Base-by-base conservation (phyloP, 73 alveolate genomes). In the Halteria grandinella region DNA sequence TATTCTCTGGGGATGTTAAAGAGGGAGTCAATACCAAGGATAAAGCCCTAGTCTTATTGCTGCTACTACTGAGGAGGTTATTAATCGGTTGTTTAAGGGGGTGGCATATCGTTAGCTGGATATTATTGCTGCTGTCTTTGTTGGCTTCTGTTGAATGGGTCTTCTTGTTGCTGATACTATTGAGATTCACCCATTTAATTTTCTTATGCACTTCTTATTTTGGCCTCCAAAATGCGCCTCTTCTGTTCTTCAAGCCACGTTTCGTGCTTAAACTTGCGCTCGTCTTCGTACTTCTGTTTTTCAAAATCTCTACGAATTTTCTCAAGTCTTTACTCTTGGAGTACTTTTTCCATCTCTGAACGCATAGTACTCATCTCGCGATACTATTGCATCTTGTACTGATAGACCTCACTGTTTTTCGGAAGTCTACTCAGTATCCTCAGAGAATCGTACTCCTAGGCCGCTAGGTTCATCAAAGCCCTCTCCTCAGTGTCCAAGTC, bases 231-330 rank as follows among this genome's bases (percentile, higher is more conserved):
- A 17, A 70, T 70, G n/a, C 32, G 18, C 32, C 72, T 48, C 32
- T 70, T 70, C 25, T 70, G 24, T 17, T 70, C 83, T 33, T 70
- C 83, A 18, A 70, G 18, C 83, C 83, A 70, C 43, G 31, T 50
- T 51, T 90, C 92, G 44, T 80, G 90, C 28, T 90, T 85, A 63
- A 72, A 81, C 52, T 69, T 62, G 48, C 92, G 58, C 51, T 86
- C 94, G 53, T 80, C 90, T 31, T 86, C 86, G 36, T 85, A 86
- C 70, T 81, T 90, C 44, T 87, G 79, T 79, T 70, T 59, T 47
- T 87, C 92, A 86, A 87, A 90, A 8, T 90, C 90, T 71, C 90
- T 81, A 45, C 88, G 79, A 24, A 89, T 78, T 41, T 89, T 84
- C 48, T 83, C 62, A 11, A 87, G 50, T 62, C 94, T 66, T 52